Evolutionary conservation across 2,329 filamentous ascomycete genomes (phyloP).

Genomic region (Fusarium chaquense): DNA sequence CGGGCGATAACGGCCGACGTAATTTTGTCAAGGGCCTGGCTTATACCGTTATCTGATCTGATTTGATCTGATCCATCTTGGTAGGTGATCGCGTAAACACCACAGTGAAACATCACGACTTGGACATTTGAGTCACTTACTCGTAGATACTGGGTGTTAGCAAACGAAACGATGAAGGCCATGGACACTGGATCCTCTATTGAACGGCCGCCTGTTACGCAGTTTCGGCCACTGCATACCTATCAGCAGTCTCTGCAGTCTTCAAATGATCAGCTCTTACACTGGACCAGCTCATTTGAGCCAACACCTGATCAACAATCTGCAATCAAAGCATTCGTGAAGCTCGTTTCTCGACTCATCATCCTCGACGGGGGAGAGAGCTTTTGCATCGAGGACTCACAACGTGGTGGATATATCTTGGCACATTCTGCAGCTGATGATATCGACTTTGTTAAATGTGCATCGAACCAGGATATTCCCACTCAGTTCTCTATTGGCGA

Average conservation of each 20-base stretch:
- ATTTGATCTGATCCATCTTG: background rate
- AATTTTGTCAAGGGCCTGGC: background rate
- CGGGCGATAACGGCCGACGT: constrained; percentile 7
- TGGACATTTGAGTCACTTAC: background rate
- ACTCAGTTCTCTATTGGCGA: constrained; percentile 24
- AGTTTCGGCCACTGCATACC: constrained; percentile 32
- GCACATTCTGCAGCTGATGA: background rate
- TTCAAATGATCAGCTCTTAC: background rate
- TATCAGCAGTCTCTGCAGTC: background rate
- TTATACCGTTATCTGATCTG: background rate
- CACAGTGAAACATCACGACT: background rate
- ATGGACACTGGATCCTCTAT: constrained; percentile 6
- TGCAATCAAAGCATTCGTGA: constrained; percentile 5
- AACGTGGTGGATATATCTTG: background rate
- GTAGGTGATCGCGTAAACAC: constrained; percentile 5
- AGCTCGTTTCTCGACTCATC: constrained; percentile 3
- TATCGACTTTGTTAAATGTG: rapidly evolving
- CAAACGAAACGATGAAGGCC: background rate
- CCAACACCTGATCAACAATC: background rate
- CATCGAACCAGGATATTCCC: background rate
- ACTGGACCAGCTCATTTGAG: constrained; percentile 8
- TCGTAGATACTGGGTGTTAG: background rate
- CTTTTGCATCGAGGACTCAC: constrained; percentile 14
- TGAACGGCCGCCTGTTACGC: constrained; percentile 13
- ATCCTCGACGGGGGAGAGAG: constrained; percentile 9